Percentiles rank a stretch among this genome's conserved stretches.
These are phyloP conservation scores for Pouteria glomerata DNA, from an alignment of 148 eudicot genomes.

Conservation along the genomic window DNA sequence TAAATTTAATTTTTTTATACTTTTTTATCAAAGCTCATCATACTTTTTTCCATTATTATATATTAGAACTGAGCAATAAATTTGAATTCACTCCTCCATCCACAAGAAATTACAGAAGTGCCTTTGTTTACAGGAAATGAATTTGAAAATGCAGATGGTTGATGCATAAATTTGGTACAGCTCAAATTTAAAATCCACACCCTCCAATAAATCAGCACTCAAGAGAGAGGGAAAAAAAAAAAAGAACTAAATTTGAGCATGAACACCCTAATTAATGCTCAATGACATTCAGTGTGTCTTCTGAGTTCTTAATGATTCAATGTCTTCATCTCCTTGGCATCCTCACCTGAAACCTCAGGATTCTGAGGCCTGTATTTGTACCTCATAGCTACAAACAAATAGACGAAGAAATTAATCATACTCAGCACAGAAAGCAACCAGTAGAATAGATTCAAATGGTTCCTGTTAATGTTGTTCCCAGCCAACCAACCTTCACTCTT, in stretches of 20 bases:
- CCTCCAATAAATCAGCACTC: not conserved
- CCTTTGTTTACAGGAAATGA: no score
- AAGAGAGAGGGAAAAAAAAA: no score
- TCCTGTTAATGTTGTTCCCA: constrained; percentile 39
- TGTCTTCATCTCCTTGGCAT: not conserved
- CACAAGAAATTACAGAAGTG: no score
- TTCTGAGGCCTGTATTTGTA: constrained; percentile 31
- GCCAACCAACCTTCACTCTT: constrained; percentile 42
- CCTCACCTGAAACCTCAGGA: not conserved
- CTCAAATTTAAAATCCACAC: not conserved
- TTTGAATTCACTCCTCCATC: no score
- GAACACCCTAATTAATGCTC: not conserved
- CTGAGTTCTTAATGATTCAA: not conserved
- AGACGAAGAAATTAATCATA: constrained; percentile 28
- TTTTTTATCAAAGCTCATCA: no score
- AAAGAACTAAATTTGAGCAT: not conserved
- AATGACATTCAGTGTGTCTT: not conserved
- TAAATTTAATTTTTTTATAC: no score
- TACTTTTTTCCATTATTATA: no score
- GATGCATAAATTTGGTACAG: no score
- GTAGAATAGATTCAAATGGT: constrained; percentile 38
- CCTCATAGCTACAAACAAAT: constrained; percentile 34
- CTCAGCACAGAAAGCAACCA: constrained; percentile 36
- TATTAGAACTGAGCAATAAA: no score
- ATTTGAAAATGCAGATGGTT: no score